Conservation (phyloP, 1,139 yeast species). For the Nakaseomyces sp. region DNA sequence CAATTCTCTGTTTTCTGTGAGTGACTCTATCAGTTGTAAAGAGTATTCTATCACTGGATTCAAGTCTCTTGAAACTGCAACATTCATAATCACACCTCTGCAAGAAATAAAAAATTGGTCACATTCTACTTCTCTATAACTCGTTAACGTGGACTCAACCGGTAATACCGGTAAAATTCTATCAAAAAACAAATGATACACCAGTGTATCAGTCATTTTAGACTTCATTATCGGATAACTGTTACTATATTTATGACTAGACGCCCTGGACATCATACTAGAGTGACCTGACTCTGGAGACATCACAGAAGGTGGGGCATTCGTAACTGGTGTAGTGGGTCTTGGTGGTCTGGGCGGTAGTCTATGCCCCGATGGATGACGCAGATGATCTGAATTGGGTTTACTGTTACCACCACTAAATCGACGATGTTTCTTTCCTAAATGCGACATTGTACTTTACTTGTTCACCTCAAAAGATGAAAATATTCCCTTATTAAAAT, state of each 20-base stretch:
- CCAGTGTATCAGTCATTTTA: conserved; percentile 15
- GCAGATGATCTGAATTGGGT: conserved; percentile 1
- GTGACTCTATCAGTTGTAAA: conserved; percentile 18
- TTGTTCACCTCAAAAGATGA: too few relatives aligned
- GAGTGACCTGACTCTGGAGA: conserved; percentile 6
- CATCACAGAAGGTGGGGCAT: neutral
- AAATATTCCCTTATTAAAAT: too few relatives aligned
- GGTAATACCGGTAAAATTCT: conserved; percentile 19
- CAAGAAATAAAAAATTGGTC: conserved; percentile 18
- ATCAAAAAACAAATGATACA: conserved; percentile 17
- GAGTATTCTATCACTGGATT: conserved; percentile 16
- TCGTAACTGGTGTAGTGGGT: conserved; percentile 4
- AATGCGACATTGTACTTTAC: neutral
- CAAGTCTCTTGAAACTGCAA: conserved; percentile 18
- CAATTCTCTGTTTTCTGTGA: conserved; percentile 16
- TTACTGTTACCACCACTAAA: neutral
- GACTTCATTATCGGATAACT: neutral
- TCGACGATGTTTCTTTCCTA: conserved; percentile 1
- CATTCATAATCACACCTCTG: conserved; percentile 21
- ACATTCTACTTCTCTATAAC: conserved; percentile 23
- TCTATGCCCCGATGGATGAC: neutral
- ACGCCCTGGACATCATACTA: neutral
- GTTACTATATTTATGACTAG: neutral
- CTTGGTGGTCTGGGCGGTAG: conserved; percentile 2
- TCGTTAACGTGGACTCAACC: conserved; percentile 14